Conservation (phyloP, 1,284 basidiomycete genomes). For the Bothia castanella region DNA sequence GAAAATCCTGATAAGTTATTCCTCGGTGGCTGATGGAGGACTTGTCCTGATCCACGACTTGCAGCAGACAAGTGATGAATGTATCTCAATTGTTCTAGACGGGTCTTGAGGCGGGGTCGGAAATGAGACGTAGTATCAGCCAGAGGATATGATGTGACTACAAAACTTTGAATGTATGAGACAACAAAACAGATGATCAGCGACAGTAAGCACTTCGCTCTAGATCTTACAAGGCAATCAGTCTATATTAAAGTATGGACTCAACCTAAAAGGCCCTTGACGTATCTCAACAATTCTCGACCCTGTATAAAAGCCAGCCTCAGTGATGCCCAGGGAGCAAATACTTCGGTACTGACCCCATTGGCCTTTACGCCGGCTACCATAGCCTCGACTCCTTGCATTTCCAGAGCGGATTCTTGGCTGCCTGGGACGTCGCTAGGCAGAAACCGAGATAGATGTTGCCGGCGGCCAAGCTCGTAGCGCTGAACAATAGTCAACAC, state of each 20-base stretch:
- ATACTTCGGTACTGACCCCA: slow-evolving; percentile 49
- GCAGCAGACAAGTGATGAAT: background rate
- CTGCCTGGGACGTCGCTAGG: slow-evolving; percentile 9
- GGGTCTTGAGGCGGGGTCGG: background rate
- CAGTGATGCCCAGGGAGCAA: slow-evolving; percentile 2
- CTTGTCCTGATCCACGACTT: background rate
- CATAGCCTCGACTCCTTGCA: slow-evolving; percentile 66
- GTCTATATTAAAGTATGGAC: background rate
- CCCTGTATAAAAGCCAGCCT: slow-evolving; percentile 43
- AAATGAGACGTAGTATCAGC: background rate
- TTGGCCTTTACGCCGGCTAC: slow-evolving; percentile 65
- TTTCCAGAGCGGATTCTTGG: slow-evolving; percentile 19
- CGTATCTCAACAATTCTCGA: slow-evolving; percentile 67
- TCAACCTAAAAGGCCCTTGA: slow-evolving; percentile 62
- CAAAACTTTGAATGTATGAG: background rate
- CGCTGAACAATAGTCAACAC: slow-evolving; percentile 62
- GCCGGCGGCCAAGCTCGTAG: slow-evolving; percentile 57
- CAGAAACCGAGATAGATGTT: slow-evolving; percentile 39
- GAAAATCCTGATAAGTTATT: too few species aligned
- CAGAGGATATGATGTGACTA: background rate
- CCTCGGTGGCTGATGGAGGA: too few species aligned
- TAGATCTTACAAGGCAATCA: background rate
- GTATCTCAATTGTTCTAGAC: background rate
- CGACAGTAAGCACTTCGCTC: background rate
- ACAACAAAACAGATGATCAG: background rate